These are phyloP conservation scores for Phytophthora ohioensis DNA, from an alignment of 352 stramenopile species.

Conservation along the genomic window DNA sequence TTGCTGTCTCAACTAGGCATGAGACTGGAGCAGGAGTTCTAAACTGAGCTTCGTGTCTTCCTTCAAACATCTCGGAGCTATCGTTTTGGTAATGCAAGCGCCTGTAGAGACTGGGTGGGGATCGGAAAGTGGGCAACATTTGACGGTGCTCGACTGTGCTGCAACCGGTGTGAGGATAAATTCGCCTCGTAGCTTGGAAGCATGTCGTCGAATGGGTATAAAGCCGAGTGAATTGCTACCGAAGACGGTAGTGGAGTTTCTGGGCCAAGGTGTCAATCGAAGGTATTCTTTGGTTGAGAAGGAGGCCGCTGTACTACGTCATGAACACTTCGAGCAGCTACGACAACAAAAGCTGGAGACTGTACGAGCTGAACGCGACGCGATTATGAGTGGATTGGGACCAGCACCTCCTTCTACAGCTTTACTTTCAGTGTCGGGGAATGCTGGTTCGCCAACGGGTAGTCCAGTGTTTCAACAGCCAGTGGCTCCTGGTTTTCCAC, in stretches of 20 bases:
- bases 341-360: slow-evolving; percentile 70
- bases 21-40: slow-evolving; percentile 10
- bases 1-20: neutral
- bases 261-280: slow-evolving; percentile 47
- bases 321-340: slow-evolving; percentile 75
- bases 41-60: slow-evolving; percentile 19
- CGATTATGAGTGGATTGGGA: slow-evolving; percentile 50
- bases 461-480: slow-evolving; percentile 28
- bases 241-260: slow-evolving; percentile 64
- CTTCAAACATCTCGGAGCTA: neutral
- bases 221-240: slow-evolving; percentile 71
- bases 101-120: slow-evolving; percentile 14
- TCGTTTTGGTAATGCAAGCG: slow-evolving; percentile 21
- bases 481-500: slow-evolving; percentile 36
- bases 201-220: slow-evolving; percentile 74
- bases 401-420: slow-evolving; percentile 41
- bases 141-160: slow-evolving; percentile 61
- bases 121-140: slow-evolving; percentile 44
- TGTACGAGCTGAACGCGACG: slow-evolving; percentile 64
- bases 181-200: slow-evolving; percentile 74
- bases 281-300: slow-evolving; percentile 81
- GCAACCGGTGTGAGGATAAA: slow-evolving; percentile 62
- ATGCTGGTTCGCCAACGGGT: slow-evolving; percentile 18
- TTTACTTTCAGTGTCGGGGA: slow-evolving; percentile 21
- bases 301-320: slow-evolving; percentile 71